Percentiles rank a stretch among this genome's conserved stretches.
phyloP scores from a whole-genome alignment of 1,284 basidiomycete genomes.

The Austroboletus novae-zelandiae region DNA sequence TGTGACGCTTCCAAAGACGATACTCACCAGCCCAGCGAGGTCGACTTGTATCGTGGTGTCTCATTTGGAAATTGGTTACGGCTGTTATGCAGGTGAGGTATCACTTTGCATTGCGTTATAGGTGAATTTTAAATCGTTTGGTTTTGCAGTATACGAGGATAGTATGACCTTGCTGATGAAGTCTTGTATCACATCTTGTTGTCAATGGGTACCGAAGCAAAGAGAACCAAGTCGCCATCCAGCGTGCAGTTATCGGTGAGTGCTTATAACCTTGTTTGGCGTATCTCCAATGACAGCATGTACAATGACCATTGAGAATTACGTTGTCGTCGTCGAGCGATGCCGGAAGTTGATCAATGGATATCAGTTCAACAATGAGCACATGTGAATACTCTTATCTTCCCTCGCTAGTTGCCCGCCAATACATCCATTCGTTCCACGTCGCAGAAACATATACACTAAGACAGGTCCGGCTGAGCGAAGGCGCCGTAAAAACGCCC shows the following conservation, averaged over 20 bases:
- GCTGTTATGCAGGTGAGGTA: constrained; percentile 77
- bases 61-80: constrained; percentile 83
- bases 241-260: constrained; percentile 71
- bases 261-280: neutral
- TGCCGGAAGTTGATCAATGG: constrained; percentile 53
- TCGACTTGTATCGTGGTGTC: constrained; percentile 78
- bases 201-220: constrained; percentile 73
- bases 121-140: neutral
- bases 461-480: constrained; percentile 69
- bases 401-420: constrained; percentile 66
- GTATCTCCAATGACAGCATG: constrained; percentile 46
- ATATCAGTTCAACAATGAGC: no score
- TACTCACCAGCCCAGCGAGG: constrained; percentile 33
- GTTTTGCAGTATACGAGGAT: constrained; percentile 85
- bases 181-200: constrained; percentile 76
- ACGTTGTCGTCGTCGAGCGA: constrained; percentile 64
- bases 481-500: constrained; percentile 59
- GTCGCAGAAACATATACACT: constrained; percentile 76
- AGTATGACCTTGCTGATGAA: constrained; percentile 68
- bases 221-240: constrained; percentile 66
- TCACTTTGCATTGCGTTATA: neutral
- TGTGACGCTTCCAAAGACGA: constrained; percentile 40
- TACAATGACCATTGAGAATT: constrained; percentile 57
- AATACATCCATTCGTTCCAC: constrained; percentile 75
- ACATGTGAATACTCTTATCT: constrained; percentile 70